Base-by-base conservation (phyloP, 2,329 filamentous ascomycete species). In the Epichloe glyceriae region DNA sequence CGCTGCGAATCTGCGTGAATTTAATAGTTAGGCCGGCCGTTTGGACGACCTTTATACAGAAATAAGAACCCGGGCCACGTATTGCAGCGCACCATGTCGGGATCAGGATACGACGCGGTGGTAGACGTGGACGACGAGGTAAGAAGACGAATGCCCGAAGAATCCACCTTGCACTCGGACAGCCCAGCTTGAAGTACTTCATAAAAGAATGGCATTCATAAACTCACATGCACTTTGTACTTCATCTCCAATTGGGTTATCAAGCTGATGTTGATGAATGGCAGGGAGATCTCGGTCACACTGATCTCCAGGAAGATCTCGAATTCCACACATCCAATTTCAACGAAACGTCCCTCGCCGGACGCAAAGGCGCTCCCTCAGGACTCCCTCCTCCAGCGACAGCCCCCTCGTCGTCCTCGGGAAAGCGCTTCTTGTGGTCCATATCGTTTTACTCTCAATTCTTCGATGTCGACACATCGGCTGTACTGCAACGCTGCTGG, bases 111-210 rank as follows among this genome's bases (percentile, higher is more conserved):
- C 69, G 93, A 98, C 74, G 93, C 95, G 55, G 91, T 98, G 58
- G 93, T 98, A 53, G 93, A 98, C 62, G 85, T 97, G 51, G 93
- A 98, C 67, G 88, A 93, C 63, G 93, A 97, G 79, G 89, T 95
- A 64, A 42, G 55, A 34, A 34, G 12, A 40, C 7, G 12, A 12
- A 22, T 19, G 33, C 42, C 41, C 22, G 17, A n/a, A 11, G 14
- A 22, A 15, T 37, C 20, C 7, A 14, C 17, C 4, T 10, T 19
- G 2, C 10, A 12, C 40, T n/a, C 8, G 8, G 46, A 22, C 11
- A 26, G 10, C 8, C 5, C 26, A 14, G 12, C 26, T 15, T 48
- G n/a, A 12, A 20, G 12, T n/a, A 11, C 12, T 30, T 11, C 35
- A 7, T 30, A 10, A 7, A 12, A 4, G n/a, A 40, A 19, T n/a